Base-by-base conservation (phyloP, 176 grass and related monocot genomes). In the Carex scoparia region DNA sequence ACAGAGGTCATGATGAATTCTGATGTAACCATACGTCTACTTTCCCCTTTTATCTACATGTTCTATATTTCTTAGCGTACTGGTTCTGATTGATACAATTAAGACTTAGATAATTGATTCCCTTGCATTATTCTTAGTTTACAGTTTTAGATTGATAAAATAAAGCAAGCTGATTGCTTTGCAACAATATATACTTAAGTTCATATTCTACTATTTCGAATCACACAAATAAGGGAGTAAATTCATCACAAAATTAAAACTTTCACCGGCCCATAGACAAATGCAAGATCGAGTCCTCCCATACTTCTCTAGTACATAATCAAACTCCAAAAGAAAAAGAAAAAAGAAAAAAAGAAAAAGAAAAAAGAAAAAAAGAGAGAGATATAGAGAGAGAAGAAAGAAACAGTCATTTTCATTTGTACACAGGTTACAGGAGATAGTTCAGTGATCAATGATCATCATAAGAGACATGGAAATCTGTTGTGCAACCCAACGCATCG, bases 381-480 rank as follows among this genome's bases (percentile, higher is more conserved):
- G 23, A 23, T 23, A 23, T 23, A 23, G 23, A 40, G 38, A 54
- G 2, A 4, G 61, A 32, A 61, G 30, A 80, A 60, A 11, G 9
- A 79, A 42, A 42, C 13, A n/a, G 15, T 48, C 9, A 85, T 23
- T 44, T 74, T 40, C 55, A 60, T 61, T 61, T 18, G 30, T 16
- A 11, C 53, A 51, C 12, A 75, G 3, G 10, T 27, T 53, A 78
- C n/a, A 63, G 3, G 56, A 79, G 56, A 79, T 46, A 46, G 9
- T 13, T 49, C 44, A 53, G 10, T 28, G 19, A 82, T 87, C 79
- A 87, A 10, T 77, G 19, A 66, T 94, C 90, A 77, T 93, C 94
- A 87, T 97, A 94, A 61, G 94, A 97, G 63, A 80, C 58, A 85
- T 97, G 94, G 66, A 90, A 84, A 4, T 86, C 86, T 0, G 94